Base-by-base conservation (phyloP, 345 rosid genomes). In the Populus ilicifolia region DNA sequence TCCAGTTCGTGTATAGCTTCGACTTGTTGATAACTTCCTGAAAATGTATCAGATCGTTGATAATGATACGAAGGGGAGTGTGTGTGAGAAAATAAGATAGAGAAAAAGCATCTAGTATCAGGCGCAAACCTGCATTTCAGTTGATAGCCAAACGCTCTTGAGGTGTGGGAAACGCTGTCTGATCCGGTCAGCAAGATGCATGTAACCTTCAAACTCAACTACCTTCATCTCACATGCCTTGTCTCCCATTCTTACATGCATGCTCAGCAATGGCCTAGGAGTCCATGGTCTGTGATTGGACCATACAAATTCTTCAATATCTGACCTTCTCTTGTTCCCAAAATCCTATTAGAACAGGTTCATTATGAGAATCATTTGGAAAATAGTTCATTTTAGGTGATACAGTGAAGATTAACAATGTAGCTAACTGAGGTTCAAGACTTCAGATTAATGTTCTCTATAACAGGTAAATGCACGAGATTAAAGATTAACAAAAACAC, bases 161-260 rank as follows among this genome's bases (percentile, higher is more conserved):
- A 93, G 91, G 66, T 96, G 86, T 0, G 96, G 98, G 75, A 93
- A 93, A 21, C 86, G 87, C 44, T 61, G 81, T 81, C 87, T 84
- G 56, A 91, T 86, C 9, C 91, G 86, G 71, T 81, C 80, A 29
- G 98, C 97, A 5, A 92, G 93, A 23, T 35, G 86, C 91, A 91
- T 87, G 67, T 96, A 96, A 59, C 77, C 90, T 67, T 92, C 89
- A 12, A 92, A 90, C 65, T 88, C 88, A 0, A 90, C 90, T 14
- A 96, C 89, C 82, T 88, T 91, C 99, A 96, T 96, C 81, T 96
- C 97, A 17, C 94, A 89, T 1, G 99, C 95, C 83, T 96, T 96
- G 87, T 96, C 99, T 73, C 99, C 97, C 98, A 96, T 96, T 72
- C 99, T 86, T n/a, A 96, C 98, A 18, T 96, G 99, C 83, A 96